Evolutionary conservation across 352 stramenopile species (phyloP).

Genomic region (Pythium sukuiense): DNA sequence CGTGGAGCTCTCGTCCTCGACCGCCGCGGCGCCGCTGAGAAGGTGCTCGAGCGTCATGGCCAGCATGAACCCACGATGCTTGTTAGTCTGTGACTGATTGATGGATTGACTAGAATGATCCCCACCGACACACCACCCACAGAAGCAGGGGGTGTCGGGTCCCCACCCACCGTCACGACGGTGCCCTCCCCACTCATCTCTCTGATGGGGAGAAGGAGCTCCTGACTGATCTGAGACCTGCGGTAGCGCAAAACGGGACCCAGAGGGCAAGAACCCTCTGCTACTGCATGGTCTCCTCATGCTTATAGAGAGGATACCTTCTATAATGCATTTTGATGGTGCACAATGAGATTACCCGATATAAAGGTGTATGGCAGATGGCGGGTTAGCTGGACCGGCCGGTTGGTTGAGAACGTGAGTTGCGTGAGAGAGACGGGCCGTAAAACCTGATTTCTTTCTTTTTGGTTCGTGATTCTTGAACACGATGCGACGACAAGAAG

Average conservation of each 20-base stretch:
- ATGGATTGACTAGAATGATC: neutral
- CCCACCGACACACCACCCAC: constrained; percentile 3
- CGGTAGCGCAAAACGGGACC: neutral
- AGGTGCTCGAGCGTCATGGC: constrained; percentile 26
- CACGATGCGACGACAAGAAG: neutral
- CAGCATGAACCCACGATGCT: constrained; percentile 12
- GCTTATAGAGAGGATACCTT: neutral
- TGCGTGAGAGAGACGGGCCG: neutral
- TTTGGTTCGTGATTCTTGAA: constrained; percentile 1
- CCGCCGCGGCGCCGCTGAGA: constrained; percentile 20
- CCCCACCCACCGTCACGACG: too few relatives aligned
- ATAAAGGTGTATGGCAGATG: neutral
- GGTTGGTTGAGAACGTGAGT: constrained; percentile 12
- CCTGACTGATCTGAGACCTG: constrained; percentile 1
- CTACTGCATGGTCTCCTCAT: too few relatives aligned
- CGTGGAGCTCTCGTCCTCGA: constrained; percentile 5
- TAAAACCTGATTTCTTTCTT: constrained; percentile 8
- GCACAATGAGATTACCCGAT: neutral
- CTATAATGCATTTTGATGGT: neutral
- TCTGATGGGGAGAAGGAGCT: neutral
- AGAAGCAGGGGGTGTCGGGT: neutral
- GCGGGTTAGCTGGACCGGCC: neutral
- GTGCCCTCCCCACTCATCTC: constrained; percentile 3
- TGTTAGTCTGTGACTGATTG: constrained; percentile 2
- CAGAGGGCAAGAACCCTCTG: neutral